Evolutionary conservation across 2,329 filamentous ascomycete genomes (phyloP), one percentile per base, ranked within the genome.

Genomic region (Epichloe scottii): DNA sequence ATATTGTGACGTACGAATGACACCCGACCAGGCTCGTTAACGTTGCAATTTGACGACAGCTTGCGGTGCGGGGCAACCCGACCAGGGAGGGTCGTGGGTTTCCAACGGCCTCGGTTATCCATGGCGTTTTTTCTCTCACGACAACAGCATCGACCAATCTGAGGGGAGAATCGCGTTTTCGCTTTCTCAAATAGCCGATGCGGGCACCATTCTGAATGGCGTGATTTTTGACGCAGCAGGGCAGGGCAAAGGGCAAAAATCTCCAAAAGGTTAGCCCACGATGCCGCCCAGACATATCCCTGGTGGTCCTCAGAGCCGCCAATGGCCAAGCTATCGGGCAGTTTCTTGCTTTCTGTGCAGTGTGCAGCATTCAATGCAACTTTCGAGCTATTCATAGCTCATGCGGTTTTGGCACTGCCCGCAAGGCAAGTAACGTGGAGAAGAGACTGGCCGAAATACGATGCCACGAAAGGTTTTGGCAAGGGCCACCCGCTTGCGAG

Each of bases 181-280:
- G 10, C 37, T n/a, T 35, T 21, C 15, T 26, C 47, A 39, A 19
- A 43, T 23, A 7, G 38, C 42, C 42, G 23, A 17, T 35, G 40
- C 58, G 54, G 59, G 58, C 61, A 58, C 55, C 60, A 60, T 60
- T 60, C 58, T 43, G 55, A 45, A 58, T 53, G 57, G 53, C 52
- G 57, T 55, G 56, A 58, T 57, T 49, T 54, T 19, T 30, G 10
- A 30, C n/a, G 38, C 23, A 5, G 15, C 17, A 11, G 39, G 19
- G n/a, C 5, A 41, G 39, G 39, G 19, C 39, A 23, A 11, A 19
- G 42, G n/a, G 19, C 43, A 21, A 19, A 37, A 30, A 15, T 5
- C 8, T 30, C 30, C 40, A 43, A 43, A 34, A 38, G 14, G 44
- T n/a, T 15, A 44, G 17, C 42, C 42, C 14, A n/a, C 12, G 23